Conservation (phyloP, 371 early-diverging fungal genomes). For the Mucor lusitanicus region DNA sequence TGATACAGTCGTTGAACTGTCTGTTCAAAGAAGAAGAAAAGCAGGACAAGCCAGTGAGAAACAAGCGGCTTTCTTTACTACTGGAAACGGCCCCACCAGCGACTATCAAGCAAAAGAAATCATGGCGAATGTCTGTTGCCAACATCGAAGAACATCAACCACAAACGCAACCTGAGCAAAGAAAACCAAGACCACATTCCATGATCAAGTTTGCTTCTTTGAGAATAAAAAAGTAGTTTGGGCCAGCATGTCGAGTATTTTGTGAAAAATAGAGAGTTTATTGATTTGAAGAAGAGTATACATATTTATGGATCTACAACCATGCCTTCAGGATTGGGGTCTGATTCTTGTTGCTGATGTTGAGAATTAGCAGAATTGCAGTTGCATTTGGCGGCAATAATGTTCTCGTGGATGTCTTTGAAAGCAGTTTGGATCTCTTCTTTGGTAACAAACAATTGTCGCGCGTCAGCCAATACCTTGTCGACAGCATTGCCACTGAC, state of each 20-base stretch:
- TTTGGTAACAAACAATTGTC: too few relatives aligned
- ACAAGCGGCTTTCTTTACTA: conserved; percentile 11
- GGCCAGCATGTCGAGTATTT: too few relatives aligned
- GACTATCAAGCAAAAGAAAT: conserved; percentile 7
- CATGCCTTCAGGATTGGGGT: too few relatives aligned
- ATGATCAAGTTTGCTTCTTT: background rate
- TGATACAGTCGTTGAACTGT: conserved; percentile 13
- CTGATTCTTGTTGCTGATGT: too few relatives aligned
- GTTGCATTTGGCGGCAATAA: too few relatives aligned
- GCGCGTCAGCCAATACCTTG: too few relatives aligned
- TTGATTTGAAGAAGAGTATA: too few relatives aligned
- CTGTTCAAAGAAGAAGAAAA: conserved; percentile 10
- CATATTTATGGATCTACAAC: too few relatives aligned
- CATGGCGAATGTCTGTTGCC: conserved; percentile 8
- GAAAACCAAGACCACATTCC: background rate
- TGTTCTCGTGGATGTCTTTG: too few relatives aligned
- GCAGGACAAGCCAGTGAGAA: conserved; percentile 1
- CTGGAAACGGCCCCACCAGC: conserved; percentile 13
- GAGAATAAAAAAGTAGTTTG: background rate
- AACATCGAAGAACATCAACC: background rate
- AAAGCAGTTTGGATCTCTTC: too few relatives aligned
- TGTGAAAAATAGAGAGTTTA: background rate
- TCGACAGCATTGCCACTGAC: too few relatives aligned
- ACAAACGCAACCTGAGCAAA: background rate
- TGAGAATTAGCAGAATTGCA: too few relatives aligned